Evolutionary conservation across 179 eudicot species (phyloP).

Genomic region (Vitellaria paradoxa): DNA sequence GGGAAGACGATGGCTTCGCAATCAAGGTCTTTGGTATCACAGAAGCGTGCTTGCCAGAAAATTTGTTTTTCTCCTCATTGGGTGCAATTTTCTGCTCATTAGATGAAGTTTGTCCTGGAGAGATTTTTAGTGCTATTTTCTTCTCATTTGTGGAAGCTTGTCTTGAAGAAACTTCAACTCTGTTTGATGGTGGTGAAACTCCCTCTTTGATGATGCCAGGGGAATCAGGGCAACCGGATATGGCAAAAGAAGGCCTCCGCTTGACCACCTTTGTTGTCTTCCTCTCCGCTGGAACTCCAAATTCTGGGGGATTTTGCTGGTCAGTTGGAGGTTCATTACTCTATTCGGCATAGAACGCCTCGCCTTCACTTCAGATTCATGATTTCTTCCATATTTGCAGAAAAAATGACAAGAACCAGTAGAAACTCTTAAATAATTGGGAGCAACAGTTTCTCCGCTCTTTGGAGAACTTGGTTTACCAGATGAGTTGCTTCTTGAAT

Average conservation of each 20-base stretch:
- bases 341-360: conserved; percentile 36
- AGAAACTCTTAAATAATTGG: conserved; percentile 79
- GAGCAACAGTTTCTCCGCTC: conserved; percentile 37
- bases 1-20: conserved; percentile 32
- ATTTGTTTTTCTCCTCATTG: conserved; percentile 25
- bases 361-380: conserved; percentile 39
- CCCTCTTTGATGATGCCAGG: conserved; percentile 29
- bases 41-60: conserved; percentile 21
- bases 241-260: conserved; percentile 39
- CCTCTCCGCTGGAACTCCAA: conserved; percentile 33
- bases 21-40: conserved; percentile 20
- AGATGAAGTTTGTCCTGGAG: conserved; percentile 23
- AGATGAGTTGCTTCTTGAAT: conserved; percentile 25
- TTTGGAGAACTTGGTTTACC: conserved; percentile 30
- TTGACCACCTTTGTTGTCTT: conserved; percentile 35
- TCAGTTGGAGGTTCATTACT: conserved; percentile 24
- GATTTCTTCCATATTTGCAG: conserved; percentile 67
- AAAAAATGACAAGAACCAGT: conserved; percentile 88
- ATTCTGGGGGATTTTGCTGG: conserved; percentile 19
- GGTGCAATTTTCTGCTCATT: conserved; percentile 17
- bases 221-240: conserved; percentile 21
- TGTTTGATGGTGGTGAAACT: background rate
- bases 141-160: too few species aligned
- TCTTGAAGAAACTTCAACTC: too few species aligned
- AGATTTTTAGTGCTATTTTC: background rate